phyloP scores from a whole-genome alignment of 1,139 yeast species.

The Suhomyces bolitotheri region DNA sequence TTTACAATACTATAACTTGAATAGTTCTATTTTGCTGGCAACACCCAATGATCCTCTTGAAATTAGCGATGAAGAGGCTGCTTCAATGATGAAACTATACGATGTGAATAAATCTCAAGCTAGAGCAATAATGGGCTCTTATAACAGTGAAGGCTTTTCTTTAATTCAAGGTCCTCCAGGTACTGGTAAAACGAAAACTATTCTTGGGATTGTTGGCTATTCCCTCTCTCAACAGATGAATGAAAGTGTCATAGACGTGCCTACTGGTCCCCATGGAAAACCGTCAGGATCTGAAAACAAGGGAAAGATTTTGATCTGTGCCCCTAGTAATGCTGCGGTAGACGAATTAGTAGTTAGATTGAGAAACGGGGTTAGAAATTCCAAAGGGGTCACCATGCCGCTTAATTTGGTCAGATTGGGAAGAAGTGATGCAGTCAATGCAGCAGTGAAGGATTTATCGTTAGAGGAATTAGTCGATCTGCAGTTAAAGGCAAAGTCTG shows the following conservation, averaged over 20 bases:
- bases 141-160: conserved; percentile 71
- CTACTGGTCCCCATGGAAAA: conserved; percentile 23
- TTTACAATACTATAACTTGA: conserved; percentile 74
- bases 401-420: conserved; percentile 91
- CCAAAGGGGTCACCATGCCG: conserved; percentile 54
- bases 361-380: conserved; percentile 64
- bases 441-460: conserved; percentile 78
- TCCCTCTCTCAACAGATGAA: conserved; percentile 43
- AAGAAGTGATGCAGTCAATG: conserved; percentile 82
- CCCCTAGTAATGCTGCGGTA: conserved; percentile 99
- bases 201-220: conserved; percentile 86
- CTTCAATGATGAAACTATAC: conserved; percentile 45
- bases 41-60: conserved; percentile 50
- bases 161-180: conserved; percentile 98
- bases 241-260: conserved; percentile 34
- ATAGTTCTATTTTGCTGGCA: conserved; percentile 64
- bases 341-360: conserved; percentile 92
- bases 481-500: conserved; percentile 49
- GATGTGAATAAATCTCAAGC: conserved; percentile 88
- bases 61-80: conserved; percentile 37
- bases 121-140: conserved; percentile 76
- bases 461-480: conserved; percentile 84
- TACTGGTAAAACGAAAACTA: conserved; percentile 97
- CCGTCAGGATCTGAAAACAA: conserved; percentile 16
- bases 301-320: conserved; percentile 75